A percentile compares a stretch with the other conserved stretches of the same genome.
These are phyloP conservation scores for Suhomyces terraborum DNA, from an alignment of 1,139 yeast genomes.

Conservation along the genomic window DNA sequence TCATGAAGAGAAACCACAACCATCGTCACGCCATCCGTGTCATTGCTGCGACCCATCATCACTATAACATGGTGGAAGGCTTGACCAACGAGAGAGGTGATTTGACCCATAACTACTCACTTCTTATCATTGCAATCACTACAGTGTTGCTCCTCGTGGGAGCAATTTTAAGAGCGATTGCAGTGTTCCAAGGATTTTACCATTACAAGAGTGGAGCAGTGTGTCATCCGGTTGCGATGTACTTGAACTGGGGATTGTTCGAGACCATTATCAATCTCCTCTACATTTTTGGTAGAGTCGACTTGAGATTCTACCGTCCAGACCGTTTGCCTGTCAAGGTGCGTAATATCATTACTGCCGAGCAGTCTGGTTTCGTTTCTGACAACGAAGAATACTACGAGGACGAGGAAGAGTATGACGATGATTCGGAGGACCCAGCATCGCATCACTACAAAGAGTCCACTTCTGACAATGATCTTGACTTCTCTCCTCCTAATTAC, in stretches of 20 bases:
- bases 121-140: conserved; percentile 34
- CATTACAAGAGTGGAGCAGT: conserved; percentile 24
- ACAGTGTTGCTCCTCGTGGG: conserved; percentile 38
- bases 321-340: conserved; percentile 42
- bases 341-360: conserved; percentile 44
- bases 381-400: conserved; percentile 20
- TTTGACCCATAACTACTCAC: conserved; percentile 39
- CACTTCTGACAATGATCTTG: conserved; percentile 14
- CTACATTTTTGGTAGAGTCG: conserved; percentile 47
- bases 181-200: conserved; percentile 32
- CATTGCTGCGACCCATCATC: conserved; percentile 49
- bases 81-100: conserved; percentile 42
- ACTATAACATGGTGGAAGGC: conserved; percentile 45
- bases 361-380: conserved; percentile 31
- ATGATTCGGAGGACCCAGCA: conserved; percentile 4
- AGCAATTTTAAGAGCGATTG: conserved; percentile 35
- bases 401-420: conserved; percentile 13
- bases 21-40: conserved; percentile 48
- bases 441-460: conserved; percentile 8
- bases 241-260: conserved; percentile 43
- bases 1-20: conserved; percentile 46
- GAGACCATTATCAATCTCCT: conserved; percentile 39
- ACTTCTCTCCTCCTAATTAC: conserved; percentile 12
- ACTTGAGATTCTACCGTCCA: conserved; percentile 50
- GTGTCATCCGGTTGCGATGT: conserved; percentile 34